Percentiles rank a stretch among this genome's conserved stretches.
Conservation (phyloP, 345 rosid genomes). For the Dimocarpus longan region DNA sequence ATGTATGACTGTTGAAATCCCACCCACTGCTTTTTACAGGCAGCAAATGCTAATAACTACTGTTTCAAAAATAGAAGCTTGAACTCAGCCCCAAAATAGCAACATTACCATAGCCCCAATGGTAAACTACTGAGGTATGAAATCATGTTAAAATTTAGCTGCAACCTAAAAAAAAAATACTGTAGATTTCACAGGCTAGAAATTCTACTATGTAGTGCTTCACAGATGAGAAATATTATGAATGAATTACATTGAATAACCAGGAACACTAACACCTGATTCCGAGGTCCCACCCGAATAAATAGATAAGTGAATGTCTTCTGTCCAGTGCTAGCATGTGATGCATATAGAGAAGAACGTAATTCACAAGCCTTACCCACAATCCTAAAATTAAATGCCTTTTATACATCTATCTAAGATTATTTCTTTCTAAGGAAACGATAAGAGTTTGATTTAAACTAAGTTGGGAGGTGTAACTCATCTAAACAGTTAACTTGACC, state of each 20-base stretch:
- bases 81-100: not conserved
- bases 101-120: not conserved
- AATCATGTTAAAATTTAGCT: not conserved
- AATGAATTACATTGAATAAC: not conserved
- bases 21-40: no score
- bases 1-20: no score
- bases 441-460: not conserved
- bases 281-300: no score
- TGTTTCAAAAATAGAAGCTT: not conserved
- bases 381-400: not conserved
- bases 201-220: not conserved
- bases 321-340: no score
- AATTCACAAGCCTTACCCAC: not conserved
- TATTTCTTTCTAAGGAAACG: not conserved
- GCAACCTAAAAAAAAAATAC: not conserved
- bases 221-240: not conserved
- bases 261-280: not conserved
- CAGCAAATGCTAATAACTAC: no score
- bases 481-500: constrained; percentile 8
- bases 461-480: constrained; percentile 4
- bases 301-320: not conserved
- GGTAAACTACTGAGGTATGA: not conserved
- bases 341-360: not conserved
- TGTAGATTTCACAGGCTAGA: not conserved
- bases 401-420: not conserved